Evolutionary conservation across 2,329 filamentous ascomycete species (phyloP), one percentile per base, ranked within the genome.

Genomic region (Fusarium tjaetaba): DNA sequence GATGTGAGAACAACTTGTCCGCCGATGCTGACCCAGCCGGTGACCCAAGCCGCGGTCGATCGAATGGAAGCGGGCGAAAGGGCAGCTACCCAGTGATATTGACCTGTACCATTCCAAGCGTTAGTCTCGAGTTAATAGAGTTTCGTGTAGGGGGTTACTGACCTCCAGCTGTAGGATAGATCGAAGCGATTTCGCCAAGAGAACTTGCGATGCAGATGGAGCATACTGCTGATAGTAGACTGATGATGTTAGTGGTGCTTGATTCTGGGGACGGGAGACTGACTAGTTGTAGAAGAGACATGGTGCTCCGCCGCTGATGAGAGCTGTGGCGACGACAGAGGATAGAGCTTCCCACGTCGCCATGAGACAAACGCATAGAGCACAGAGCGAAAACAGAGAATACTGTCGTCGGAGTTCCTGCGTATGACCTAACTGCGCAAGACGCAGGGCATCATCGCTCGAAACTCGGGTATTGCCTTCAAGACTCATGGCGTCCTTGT

Each of bases 331-430:
- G 16, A 88, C 80, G 9, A 87, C 85, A 3, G 83, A 83, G 0
- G 84, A 83, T 7, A 87, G 75, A 2, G 86, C 85, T 62, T 88
- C 86, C 86, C 85, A 88, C 15, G 86, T 87, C 42, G 82, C 86
- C 85, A 87, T 87, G 49, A 88, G 78, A 51, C 84, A 86, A 13
- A 87, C 76, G 51, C 84, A 84, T 11, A 88, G 76, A 8, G 81
- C 80, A 20, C 81, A 81, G 4, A 88, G 78, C 1, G 85, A 84
- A 74, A 83, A 84, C 4, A 87, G 71, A 1, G 84, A 84, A 72
- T 86, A 85, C 24, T 66, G 61, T 22, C 73, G 65, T 30, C 71
- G 56, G 7, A 85, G 80, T 48, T 81, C 78, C 38, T 80, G 78
- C 11, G 68, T 41, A 14, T 79, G 78, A 10, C 79, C 79, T 16